These are phyloP conservation scores for Monilinia polystroma DNA, from an alignment of 2,329 filamentous ascomycete genomes.

Conservation along the genomic window DNA sequence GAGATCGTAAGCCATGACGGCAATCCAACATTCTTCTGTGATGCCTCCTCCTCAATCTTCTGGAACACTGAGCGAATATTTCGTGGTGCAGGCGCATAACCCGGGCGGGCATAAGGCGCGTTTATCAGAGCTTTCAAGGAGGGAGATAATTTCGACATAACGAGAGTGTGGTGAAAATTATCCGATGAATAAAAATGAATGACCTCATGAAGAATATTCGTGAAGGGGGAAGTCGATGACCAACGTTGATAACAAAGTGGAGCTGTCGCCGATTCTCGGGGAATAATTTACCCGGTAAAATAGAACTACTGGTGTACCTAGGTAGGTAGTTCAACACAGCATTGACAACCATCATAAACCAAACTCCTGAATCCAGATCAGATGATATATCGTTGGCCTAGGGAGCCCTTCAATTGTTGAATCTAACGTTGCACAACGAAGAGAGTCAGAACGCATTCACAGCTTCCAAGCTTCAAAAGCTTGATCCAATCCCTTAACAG, in stretches of 20 bases:
- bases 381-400: too few relatives aligned
- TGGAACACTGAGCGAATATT: conserved; percentile 64
- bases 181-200: background rate
- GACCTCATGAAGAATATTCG: conserved; percentile 6
- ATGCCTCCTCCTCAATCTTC: conserved; percentile 62
- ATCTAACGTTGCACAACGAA: too few relatives aligned
- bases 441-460: too few relatives aligned
- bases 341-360: too few relatives aligned
- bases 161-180: background rate
- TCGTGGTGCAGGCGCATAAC: conserved; percentile 62
- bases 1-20: conserved; percentile 67
- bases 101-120: conserved; percentile 63
- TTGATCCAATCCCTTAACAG: too few relatives aligned
- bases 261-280: background rate
- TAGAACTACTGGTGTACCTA: too few relatives aligned
- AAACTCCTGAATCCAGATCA: background rate
- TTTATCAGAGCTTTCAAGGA: conserved; percentile 73
- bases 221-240: background rate
- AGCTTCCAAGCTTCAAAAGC: too few relatives aligned
- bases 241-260: background rate
- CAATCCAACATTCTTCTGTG: conserved; percentile 57
- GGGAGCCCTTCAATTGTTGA: too few relatives aligned
- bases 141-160: conserved; percentile 71
- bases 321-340: too few relatives aligned
- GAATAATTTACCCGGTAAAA: background rate